phyloP scores from a whole-genome alignment of 305 asterid species.

The Fraxinus platypoda region DNA sequence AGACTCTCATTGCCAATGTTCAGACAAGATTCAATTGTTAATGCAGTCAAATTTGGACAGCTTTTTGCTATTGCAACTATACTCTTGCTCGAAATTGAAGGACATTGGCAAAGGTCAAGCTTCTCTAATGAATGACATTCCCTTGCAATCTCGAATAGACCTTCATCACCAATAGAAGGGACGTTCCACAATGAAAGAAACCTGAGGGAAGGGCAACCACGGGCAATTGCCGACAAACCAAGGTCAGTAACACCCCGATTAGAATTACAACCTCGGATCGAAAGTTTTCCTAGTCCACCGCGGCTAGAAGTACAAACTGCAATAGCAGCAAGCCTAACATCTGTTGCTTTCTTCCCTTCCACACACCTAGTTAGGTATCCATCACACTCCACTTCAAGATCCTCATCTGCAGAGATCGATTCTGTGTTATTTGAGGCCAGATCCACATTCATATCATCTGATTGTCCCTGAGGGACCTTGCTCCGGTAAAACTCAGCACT shows the following conservation, averaged over 20 bases:
- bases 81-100: slow-evolving; percentile 61
- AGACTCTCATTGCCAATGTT: slow-evolving; percentile 69
- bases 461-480: not conserved
- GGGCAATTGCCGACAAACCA: slow-evolving; percentile 77
- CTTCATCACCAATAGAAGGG: slow-evolving; percentile 66
- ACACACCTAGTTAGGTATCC: slow-evolving; percentile 78
- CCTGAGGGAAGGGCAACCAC: slow-evolving; percentile 81
- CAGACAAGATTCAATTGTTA: slow-evolving; percentile 71
- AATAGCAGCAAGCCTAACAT: slow-evolving; percentile 79
- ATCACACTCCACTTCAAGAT: slow-evolving; percentile 57
- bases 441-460: not conserved
- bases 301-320: slow-evolving; percentile 83
- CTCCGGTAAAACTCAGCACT: slow-evolving; percentile 51
- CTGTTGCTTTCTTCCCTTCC: slow-evolving; percentile 90
- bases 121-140: slow-evolving; percentile 74
- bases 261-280: slow-evolving; percentile 63
- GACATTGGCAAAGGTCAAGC: slow-evolving; percentile 82
- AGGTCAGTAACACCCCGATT: slow-evolving; percentile 50
- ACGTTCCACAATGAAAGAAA: slow-evolving; percentile 79
- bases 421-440: slow-evolving; percentile 20
- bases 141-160: slow-evolving; percentile 69
- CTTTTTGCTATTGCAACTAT: slow-evolving; percentile 61
- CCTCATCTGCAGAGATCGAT: slow-evolving; percentile 40
- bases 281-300: slow-evolving; percentile 90
- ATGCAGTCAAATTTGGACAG: slow-evolving; percentile 57